Percentiles rank a stretch among this genome's conserved stretches.
Conservation (phyloP, 345 rosid genomes). For the Populus tremula region DNA sequence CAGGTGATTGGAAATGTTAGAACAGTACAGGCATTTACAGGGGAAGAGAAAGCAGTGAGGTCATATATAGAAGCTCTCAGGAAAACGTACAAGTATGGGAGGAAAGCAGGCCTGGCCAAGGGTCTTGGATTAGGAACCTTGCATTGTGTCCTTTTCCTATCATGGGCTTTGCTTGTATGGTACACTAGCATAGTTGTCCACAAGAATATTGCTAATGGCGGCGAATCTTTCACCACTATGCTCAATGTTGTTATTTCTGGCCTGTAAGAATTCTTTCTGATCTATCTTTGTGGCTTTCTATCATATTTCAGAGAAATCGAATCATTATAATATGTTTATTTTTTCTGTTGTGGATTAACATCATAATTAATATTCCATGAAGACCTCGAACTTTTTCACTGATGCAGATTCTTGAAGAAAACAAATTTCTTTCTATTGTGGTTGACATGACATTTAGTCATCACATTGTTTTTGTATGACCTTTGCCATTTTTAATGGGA, state of each 20-base stretch:
- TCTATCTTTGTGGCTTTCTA: neutral
- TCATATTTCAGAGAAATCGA: neutral
- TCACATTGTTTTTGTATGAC: neutral
- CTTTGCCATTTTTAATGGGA: neutral
- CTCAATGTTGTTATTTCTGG: constrained; percentile 94
- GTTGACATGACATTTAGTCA: neutral
- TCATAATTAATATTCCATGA: no score
- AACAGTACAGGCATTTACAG: constrained; percentile 94
- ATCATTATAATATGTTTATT: neutral
- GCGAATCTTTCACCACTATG: constrained; percentile 95
- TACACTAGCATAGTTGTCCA: constrained; percentile 84
- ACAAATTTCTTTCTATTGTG: neutral
- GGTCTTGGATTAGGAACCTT: constrained; percentile 88
- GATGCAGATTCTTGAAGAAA: no score
- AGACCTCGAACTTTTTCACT: no score
- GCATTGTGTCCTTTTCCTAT: constrained; percentile 78
- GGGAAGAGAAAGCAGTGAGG: constrained; percentile 83
- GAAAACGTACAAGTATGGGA: constrained; percentile 72
- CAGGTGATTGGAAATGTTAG: constrained; percentile 95
- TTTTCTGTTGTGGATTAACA: no score
- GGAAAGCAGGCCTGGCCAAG: constrained; percentile 80
- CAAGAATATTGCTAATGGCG: constrained; percentile 75
- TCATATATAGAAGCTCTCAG: constrained; percentile 64
- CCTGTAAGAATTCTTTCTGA: constrained; percentile 51
- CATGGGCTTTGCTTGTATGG: constrained; percentile 98